Evolutionary conservation across 345 rosid species (phyloP).

Genomic region (Citrus inodora): DNA sequence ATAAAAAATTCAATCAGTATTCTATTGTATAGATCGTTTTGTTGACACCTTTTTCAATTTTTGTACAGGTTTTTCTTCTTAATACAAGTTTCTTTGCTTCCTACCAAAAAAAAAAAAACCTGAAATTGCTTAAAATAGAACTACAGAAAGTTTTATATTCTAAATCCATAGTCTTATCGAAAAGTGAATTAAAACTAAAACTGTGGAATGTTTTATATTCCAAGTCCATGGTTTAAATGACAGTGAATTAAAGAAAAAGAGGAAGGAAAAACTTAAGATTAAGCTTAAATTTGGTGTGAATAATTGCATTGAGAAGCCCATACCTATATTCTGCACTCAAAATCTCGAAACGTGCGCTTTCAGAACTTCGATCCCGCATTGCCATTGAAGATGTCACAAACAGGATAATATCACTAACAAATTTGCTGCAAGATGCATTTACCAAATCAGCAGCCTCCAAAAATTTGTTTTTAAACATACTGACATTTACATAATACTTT

Average conservation of each 20-base stretch:
- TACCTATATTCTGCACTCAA: slow-evolving; percentile 81
- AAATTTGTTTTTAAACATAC: not conserved
- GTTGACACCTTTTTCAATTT: too few species aligned
- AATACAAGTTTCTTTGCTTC: too few species aligned
- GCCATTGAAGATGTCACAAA: slow-evolving; percentile 86
- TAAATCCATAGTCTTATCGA: not conserved
- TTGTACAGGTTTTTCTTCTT: too few species aligned
- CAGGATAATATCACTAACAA: slow-evolving; percentile 82
- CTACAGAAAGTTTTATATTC: not conserved
- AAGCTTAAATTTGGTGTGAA: not conserved
- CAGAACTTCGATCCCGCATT: slow-evolving; percentile 86
- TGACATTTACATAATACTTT: not conserved
- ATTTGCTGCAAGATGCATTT: slow-evolving; percentile 63
- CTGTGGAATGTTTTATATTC: not conserved
- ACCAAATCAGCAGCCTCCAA: slow-evolving; percentile 13
- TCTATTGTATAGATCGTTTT: too few species aligned
- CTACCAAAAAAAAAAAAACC: too few species aligned
- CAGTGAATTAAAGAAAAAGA: not conserved
- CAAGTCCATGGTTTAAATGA: not conserved
- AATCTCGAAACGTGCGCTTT: slow-evolving; percentile 92
- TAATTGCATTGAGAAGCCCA: not conserved
- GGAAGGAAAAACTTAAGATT: slow-evolving; percentile 9
- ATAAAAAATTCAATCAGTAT: too few species aligned
- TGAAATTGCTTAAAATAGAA: not conserved
- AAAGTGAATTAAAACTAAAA: not conserved